Evolutionary conservation across 768 basidiomycete species (phyloP).

Genomic region (Coprinopsis sp.): DNA sequence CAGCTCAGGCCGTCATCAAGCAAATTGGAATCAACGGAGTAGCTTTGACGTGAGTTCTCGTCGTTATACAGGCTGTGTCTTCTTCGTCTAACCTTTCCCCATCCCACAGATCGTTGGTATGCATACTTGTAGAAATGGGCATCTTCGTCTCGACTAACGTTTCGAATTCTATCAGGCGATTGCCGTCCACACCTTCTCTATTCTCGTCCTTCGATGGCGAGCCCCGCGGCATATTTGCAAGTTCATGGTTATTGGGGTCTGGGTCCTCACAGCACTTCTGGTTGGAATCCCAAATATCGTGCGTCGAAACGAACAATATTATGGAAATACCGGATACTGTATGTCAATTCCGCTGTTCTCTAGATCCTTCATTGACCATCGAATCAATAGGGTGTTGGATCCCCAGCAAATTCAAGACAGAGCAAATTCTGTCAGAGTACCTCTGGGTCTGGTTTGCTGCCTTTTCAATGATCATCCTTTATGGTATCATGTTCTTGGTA

Average conservation of each 20-base stretch:
- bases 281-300: slow-evolving; percentile 33
- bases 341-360: slow-evolving; percentile 10
- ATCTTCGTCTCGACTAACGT: neutral
- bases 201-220: slow-evolving; percentile 41
- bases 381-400: slow-evolving; percentile 49
- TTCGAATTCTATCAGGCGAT: slow-evolving; percentile 30
- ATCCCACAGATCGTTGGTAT: neutral
- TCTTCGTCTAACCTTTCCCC: neutral
- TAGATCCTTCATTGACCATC: neutral
- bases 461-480: slow-evolving; percentile 37
- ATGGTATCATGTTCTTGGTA: slow-evolving; percentile 40
- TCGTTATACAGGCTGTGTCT: neutral
- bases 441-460: slow-evolving; percentile 50
- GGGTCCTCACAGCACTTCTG: slow-evolving; percentile 35
- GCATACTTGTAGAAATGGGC: too few species aligned
- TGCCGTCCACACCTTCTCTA: slow-evolving; percentile 44
- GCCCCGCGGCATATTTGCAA: slow-evolving; percentile 27
- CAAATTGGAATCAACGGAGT: slow-evolving; percentile 47
- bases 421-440: slow-evolving; percentile 45
- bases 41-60: slow-evolving; percentile 32
- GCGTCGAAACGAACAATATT: slow-evolving; percentile 33
- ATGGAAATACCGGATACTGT: slow-evolving; percentile 40
- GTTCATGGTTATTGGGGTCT: slow-evolving; percentile 32
- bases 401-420: slow-evolving; percentile 22
- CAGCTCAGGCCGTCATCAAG: slow-evolving; percentile 42